These are phyloP conservation scores for Tricholomella constricta DNA, from an alignment of 768 basidiomycete species.

Conservation along the genomic window DNA sequence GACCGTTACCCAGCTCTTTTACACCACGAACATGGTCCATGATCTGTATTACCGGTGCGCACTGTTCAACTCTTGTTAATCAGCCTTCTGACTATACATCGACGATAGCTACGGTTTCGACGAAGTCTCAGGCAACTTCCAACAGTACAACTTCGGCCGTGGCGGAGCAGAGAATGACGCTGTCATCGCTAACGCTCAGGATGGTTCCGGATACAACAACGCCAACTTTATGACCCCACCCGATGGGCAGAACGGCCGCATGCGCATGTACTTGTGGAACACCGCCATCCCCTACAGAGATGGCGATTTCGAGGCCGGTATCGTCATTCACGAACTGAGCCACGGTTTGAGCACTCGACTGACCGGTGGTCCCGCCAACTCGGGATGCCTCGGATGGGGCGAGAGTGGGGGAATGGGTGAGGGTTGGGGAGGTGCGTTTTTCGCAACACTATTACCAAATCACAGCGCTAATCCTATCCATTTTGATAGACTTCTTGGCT, in stretches of 20 bases:
- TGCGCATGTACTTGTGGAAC: conserved; percentile 98
- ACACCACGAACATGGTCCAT: conserved; percentile 79
- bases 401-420: conserved; percentile 98
- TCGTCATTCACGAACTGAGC: conserved; percentile 87
- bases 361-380: conserved; percentile 92
- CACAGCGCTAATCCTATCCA: not conserved
- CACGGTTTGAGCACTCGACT: conserved; percentile 94
- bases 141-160: conserved; percentile 93
- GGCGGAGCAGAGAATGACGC: conserved; percentile 88
- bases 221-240: conserved; percentile 91
- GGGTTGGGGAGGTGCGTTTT: conserved; percentile 79
- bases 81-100: not conserved
- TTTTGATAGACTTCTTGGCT: conserved; percentile 70
- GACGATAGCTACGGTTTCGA: conserved; percentile 81
- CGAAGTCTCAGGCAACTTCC: conserved; percentile 93
- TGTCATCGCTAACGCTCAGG: conserved; percentile 94
- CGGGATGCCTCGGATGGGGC: conserved; percentile 93
- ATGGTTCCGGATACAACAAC: conserved; percentile 91
- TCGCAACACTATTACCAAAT: not conserved
- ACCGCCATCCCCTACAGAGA: conserved; percentile 89
- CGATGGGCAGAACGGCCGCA: conserved; percentile 84
- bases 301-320: conserved; percentile 95
- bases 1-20: conserved; percentile 88
- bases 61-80: not conserved
- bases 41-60: conserved; percentile 75